These are phyloP conservation scores for Metschnikowia chrysomelidarum DNA, from an alignment of 805 yeast species.

Conservation along the genomic window DNA sequence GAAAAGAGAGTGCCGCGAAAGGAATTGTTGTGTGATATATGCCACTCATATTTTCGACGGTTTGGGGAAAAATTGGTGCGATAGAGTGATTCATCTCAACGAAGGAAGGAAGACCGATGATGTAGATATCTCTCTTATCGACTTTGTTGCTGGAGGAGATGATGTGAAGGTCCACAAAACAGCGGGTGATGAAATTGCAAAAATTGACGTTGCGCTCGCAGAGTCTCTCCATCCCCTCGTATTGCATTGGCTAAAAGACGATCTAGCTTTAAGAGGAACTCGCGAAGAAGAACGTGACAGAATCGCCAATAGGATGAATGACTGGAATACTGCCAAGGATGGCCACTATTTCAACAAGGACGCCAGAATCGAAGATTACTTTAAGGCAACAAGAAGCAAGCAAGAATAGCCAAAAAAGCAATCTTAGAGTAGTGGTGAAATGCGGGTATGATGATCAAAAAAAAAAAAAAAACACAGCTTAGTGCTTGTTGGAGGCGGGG, in stretches of 20 bases:
- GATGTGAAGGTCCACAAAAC: conserved; percentile 20
- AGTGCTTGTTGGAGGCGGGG: too few relatives aligned
- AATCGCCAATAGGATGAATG: conserved; percentile 48
- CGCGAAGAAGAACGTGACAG: conserved; percentile 44
- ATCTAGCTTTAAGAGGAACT: conserved; percentile 52
- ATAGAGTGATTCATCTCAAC: conserved; percentile 72
- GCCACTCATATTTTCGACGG: conserved; percentile 98
- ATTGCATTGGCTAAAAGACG: conserved; percentile 59
- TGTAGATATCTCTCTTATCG: conserved; percentile 28
- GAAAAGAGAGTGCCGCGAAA: conserved; percentile 62
- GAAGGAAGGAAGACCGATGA: conserved; percentile 54
- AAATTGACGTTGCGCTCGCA: conserved; percentile 40
- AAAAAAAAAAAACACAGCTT: background rate
- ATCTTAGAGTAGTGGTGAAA: background rate
- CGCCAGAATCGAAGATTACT: conserved; percentile 46
- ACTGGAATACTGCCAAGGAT: conserved; percentile 48
- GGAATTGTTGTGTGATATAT: conserved; percentile 79
- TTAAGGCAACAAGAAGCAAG: conserved; percentile 46
- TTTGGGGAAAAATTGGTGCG: conserved; percentile 79
- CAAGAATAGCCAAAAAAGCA: conserved; percentile 2
- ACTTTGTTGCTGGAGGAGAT: conserved; percentile 31
- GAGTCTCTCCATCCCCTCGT: conserved; percentile 73
- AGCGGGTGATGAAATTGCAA: conserved; percentile 20
- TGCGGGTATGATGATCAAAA: background rate
- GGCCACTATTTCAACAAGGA: conserved; percentile 43